Percentiles rank a stretch among this genome's conserved stretches.
Conservation (phyloP, 176 grass and related monocot species). For the barley (Hordeum vulgare) region MorexV3_pseudomolecules_assembly NC_058522.1:570654901-570655400, state of each 20-base stretch:
- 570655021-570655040: background rate
- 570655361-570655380: background rate
- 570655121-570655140: background rate
- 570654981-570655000: background rate
- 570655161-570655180: no score
- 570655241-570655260: no score
- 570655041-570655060: background rate
- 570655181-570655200: no score
- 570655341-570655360: background rate
- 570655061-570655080: background rate
- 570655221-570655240: no score
- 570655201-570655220: no score
- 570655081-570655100: background rate
- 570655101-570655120: background rate
- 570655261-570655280: no score
- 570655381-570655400: background rate
- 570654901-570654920: background rate
- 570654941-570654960: background rate
- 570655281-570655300: background rate
- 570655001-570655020: background rate
- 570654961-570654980: background rate
- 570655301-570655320: background rate
- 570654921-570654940: background rate
- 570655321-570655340: background rate
- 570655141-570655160: background rate